Percentiles rank a stretch among this genome's conserved stretches.
These are phyloP conservation scores for Polytrichum commune DNA, from an alignment of 225 moss, liverwort and hornwort genomes.

Conservation along the genomic window DNA sequence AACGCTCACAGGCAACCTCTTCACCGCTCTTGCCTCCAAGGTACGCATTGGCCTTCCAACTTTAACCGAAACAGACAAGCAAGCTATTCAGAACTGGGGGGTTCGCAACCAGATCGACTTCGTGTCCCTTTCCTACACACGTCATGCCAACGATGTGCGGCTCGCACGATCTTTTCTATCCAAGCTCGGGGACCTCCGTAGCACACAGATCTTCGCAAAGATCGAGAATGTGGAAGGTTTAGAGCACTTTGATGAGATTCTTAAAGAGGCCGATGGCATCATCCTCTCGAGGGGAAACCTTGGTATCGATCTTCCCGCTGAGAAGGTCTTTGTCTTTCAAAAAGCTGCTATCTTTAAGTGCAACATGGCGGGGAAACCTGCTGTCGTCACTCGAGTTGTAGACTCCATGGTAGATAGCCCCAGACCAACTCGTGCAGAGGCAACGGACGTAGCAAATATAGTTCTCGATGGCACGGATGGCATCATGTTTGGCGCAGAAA, in stretches of 20 bases:
- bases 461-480: constrained; percentile 55
- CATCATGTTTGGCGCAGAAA: constrained; percentile 62
- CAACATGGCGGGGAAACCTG: constrained; percentile 81
- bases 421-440: constrained; percentile 84
- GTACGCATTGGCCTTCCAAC: constrained; percentile 77
- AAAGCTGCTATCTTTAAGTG: constrained; percentile 71
- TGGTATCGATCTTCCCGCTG: constrained; percentile 78
- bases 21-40: constrained; percentile 67
- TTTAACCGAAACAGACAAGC: constrained; percentile 59
- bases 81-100: constrained; percentile 68
- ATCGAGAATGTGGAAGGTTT: constrained; percentile 85
- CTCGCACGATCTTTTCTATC: constrained; percentile 52
- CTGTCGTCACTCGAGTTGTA: constrained; percentile 78
- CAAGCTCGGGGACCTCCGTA: constrained; percentile 74
- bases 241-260: constrained; percentile 87
- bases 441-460: constrained; percentile 85
- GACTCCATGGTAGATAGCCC: constrained; percentile 97
- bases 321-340: constrained; percentile 84
- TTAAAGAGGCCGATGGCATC: constrained; percentile 83
- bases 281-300: constrained; percentile 89
- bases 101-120: constrained; percentile 75
- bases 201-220: constrained; percentile 86
- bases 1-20: constrained; percentile 46
- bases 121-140: constrained; percentile 73
- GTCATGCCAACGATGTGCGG: constrained; percentile 78